A percentile compares a stretch with the other conserved stretches of the same genome.
Conservation (phyloP, 305 asterid genomes). For the Fraxinus sp. region DNA sequence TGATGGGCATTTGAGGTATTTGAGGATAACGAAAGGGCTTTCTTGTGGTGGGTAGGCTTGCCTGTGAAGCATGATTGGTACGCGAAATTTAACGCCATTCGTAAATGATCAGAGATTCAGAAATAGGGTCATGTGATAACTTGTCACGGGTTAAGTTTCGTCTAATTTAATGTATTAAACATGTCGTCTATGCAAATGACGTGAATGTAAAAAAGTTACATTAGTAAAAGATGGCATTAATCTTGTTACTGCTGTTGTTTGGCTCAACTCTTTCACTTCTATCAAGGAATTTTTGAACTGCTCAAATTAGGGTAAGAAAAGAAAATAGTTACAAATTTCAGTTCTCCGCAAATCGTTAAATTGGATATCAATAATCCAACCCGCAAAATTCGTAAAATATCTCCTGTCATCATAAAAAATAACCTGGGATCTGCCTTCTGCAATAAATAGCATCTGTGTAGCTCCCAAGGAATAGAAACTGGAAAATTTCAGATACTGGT, state of each 20-base stretch:
- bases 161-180: not conserved
- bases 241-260: not conserved
- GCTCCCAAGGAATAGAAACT: conserved; percentile 7
- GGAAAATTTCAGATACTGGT: not conserved
- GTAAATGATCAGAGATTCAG: not conserved
- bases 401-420: not conserved
- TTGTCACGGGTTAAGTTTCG: not conserved
- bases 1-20: not conserved
- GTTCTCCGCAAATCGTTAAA: not conserved
- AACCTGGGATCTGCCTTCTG: not conserved
- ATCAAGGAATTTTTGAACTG: not conserved
- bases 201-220: not conserved
- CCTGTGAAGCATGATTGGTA: not conserved
- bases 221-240: not conserved
- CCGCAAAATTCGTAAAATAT: not conserved
- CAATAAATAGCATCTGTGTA: not conserved
- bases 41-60: not conserved
- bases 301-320: not conserved
- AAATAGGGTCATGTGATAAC: not conserved
- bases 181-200: not conserved
- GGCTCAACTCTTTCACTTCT: not conserved
- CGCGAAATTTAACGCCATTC: not conserved
- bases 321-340: not conserved
- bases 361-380: not conserved
- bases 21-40: not conserved